These are phyloP conservation scores for Penicillium cinerascens DNA, from an alignment of 495 filamentous ascomycete genomes.

Conservation along the genomic window DNA sequence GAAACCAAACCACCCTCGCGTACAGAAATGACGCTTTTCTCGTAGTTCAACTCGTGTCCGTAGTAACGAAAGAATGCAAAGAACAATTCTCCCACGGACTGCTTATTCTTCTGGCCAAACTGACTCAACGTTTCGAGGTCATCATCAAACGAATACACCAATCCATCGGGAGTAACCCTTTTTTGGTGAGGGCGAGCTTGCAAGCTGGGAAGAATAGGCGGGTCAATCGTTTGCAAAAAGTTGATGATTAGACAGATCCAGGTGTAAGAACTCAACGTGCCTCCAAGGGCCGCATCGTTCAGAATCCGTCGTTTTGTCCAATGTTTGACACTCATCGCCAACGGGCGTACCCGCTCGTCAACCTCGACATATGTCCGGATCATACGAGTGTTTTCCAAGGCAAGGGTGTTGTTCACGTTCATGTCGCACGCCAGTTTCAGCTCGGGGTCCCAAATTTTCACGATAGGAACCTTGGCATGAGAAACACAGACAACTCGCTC, in stretches of 20 bases:
- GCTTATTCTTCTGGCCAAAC: conserved; percentile 77
- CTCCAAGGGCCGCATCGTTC: conserved; percentile 92
- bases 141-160: conserved; percentile 76
- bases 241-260: conserved; percentile 99
- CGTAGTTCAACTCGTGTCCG: conserved; percentile 88
- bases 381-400: conserved; percentile 96
- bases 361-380: conserved; percentile 96
- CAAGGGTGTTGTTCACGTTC: conserved; percentile 96
- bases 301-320: conserved; percentile 91
- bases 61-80: conserved; percentile 96
- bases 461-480: conserved; percentile 93
- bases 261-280: conserved; percentile 96
- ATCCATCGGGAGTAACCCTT: conserved; percentile 53
- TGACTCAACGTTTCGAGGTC: conserved; percentile 68
- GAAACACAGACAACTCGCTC: conserved; percentile 89
- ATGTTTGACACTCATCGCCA: conserved; percentile 95
- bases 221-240: conserved; percentile 86
- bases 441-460: conserved; percentile 98
- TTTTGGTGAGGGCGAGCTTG: conserved; percentile 72
- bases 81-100: conserved; percentile 74
- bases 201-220: conserved; percentile 82
- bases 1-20: conserved; percentile 78
- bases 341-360: conserved; percentile 81
- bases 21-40: conserved; percentile 79
- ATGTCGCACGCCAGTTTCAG: conserved; percentile 89